Evolutionary conservation across 352 stramenopile genomes (phyloP).

Genomic region (Phytophthora ramorum): DNA sequence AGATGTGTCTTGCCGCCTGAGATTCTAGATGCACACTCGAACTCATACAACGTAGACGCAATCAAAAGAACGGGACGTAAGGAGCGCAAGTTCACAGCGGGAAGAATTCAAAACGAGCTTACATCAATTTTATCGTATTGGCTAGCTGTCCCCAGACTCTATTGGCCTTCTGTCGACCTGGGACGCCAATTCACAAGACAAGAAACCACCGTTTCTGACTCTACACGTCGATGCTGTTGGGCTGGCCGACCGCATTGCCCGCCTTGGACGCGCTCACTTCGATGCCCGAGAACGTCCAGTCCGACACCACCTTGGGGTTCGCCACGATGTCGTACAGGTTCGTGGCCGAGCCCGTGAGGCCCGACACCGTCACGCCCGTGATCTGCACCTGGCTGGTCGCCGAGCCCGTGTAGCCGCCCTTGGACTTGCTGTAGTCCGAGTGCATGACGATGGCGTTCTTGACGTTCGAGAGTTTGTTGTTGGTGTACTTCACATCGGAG

Average conservation of each 20-base stretch:
- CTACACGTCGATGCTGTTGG: constrained; percentile 18
- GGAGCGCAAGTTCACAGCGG: too few relatives aligned
- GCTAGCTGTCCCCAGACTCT: too few relatives aligned
- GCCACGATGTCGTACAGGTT: constrained; percentile 45
- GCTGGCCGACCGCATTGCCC: constrained; percentile 18
- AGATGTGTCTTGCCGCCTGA: background rate
- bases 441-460: too few relatives aligned
- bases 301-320: constrained; percentile 30
- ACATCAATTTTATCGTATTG: background rate
- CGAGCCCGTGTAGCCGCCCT: too few relatives aligned
- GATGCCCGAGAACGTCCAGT: constrained; percentile 29
- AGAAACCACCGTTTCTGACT: background rate
- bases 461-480: too few relatives aligned
- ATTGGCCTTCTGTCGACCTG: background rate
- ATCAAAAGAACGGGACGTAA: too few relatives aligned
- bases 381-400: too few relatives aligned
- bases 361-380: constrained; percentile 28
- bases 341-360: constrained; percentile 32
- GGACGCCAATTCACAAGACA: background rate
- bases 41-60: too few relatives aligned
- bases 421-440: too few relatives aligned
- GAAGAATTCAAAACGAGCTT: too few relatives aligned
- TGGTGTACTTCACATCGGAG: constrained; percentile 14
- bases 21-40: too few relatives aligned
- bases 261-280: constrained; percentile 13